Evolutionary conservation across 495 filamentous ascomycete species (phyloP), one percentile per base, ranked within the genome.

Genomic region (Lichina pygmaea): DNA sequence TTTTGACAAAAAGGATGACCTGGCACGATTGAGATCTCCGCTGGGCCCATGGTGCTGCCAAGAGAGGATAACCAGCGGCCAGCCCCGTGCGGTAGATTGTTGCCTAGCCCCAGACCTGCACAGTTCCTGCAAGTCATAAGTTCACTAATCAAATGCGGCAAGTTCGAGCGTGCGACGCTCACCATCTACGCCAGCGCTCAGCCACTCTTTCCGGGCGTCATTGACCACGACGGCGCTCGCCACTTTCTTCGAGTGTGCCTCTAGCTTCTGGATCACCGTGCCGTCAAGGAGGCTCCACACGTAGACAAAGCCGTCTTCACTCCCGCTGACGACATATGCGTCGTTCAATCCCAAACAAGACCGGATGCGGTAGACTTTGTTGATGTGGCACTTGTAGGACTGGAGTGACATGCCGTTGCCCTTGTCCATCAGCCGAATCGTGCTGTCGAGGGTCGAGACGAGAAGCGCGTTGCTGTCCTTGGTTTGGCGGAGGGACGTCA

Each of bases 251-350:
- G 63, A 66, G 60, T 57, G 70, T 41, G 72, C 54, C 0, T 36
- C 42, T 55, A 41, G 85, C 45, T 62, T 70, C 24, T 72, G 66
- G 44, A 77, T 63, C 37, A 78, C 53, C 45, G 74, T 71, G 2
- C 84, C 86, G 37, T 65, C 78, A 43, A 93, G 52, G n/a, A 92
- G 55, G 68, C 93, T 86, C 83, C 86, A 95, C 10, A 75, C 81
- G 67, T 78, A 83, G 13, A 92, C 66, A 51, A 73, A 68, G 8
- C 75, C 77, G 46, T 74, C 64, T 60, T 94, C 86, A 51, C 79
- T 78, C n/a, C 89, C 89, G 46, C 73, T 78, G 16, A 97, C 54
- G 8, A 91, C 81, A 34, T 73, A 77, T 36, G 70, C 71, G 47
- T 66, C 73, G 16, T 71, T 67, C 6, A 48, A 7, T 0, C 78